Evolutionary conservation across 78 protist genomes (phyloP), one percentile per base, ranked within the genome.

Genomic region (slime mould (Dictyostelium discoideum)): DNA sequence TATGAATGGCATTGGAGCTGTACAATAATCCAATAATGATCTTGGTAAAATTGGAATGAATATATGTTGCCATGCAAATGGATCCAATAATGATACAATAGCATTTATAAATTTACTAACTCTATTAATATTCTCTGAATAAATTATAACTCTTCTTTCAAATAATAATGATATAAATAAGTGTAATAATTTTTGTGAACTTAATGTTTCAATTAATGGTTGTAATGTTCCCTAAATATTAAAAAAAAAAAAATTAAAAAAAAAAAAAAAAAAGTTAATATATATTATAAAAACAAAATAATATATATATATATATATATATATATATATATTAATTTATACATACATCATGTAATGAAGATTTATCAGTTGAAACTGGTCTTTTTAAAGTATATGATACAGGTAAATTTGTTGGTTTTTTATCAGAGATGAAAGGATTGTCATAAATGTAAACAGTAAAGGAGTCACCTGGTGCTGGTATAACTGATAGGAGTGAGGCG

Each of bases 1-100:
- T 40, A 94, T 79, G 74, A 86, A 94, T 44, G 97, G 97, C 88
- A 94, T 86, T 42, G 97, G 97, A 57, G 97, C 92, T n/a, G 90
- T 86, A 57, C 86, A 77, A 65, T 86, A 94, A 83, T 94, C 97
- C 67, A 94, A 54, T 20, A 94, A 83, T 29, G 93, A 60, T 50
- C 93, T 77, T 29, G 97, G 97, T 48, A 94, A 84, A 39, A 94
- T 86, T n/a, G 97, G 97, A 14, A 94, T 86, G 50, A 88, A 94
- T 9, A 93, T 93, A 22, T 90, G 95, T 90, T 90, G 95, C 95
- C 95, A 90, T 32, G 86, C 69, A n/a, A 90, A 82, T 90, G 95
- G 95, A 82, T 90, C 95, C 42, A 90, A 37, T 24, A 90, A 39
- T 20, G 95, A 82, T 26, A 90, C 95, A 6, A 85, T 77, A 7